Percentiles rank a stretch among this genome's conserved stretches.
phyloP scores from a whole-genome alignment of 2,329 filamentous ascomycete species.

The Mariannaea elegans region DNA sequence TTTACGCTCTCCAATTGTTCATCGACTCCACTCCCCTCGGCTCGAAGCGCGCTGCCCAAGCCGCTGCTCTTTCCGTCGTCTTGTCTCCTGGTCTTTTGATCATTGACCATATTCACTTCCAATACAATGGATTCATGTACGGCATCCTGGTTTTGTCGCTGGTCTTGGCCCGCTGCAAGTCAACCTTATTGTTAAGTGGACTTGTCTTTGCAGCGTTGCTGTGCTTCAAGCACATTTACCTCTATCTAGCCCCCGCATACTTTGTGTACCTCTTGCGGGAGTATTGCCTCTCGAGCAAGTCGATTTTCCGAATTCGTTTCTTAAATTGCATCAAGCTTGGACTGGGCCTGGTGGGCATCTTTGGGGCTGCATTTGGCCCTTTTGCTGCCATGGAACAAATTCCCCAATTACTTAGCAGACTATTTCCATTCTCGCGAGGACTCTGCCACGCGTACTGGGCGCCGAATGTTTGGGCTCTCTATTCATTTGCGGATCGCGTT shows the following conservation, averaged over 20 bases:
- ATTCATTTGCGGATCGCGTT: constrained; percentile 87
- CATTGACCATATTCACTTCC: constrained; percentile 98
- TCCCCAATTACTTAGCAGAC: constrained; percentile 80
- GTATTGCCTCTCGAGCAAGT: constrained; percentile 85
- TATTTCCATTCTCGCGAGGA: constrained; percentile 94
- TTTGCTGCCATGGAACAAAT: constrained; percentile 86
- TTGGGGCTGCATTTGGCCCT: constrained; percentile 86
- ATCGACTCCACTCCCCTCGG: constrained; percentile 73
- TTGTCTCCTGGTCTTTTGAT: constrained; percentile 93
- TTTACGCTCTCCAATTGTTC: constrained; percentile 84
- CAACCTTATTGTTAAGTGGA: constrained; percentile 80
- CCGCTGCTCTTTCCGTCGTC: constrained; percentile 86
- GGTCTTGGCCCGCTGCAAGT: constrained; percentile 79
- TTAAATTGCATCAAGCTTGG: constrained; percentile 87
- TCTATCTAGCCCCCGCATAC: constrained; percentile 95
- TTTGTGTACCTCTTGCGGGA: constrained; percentile 90
- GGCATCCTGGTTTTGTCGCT: constrained; percentile 88
- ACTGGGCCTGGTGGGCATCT: constrained; percentile 73
- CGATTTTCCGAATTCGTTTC: constrained; percentile 78
- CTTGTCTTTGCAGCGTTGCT: constrained; percentile 84
- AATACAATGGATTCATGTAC: constrained; percentile 98
- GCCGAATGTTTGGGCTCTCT: constrained; percentile 95
- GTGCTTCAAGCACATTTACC: constrained; percentile 98
- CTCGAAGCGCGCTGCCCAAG: constrained; percentile 81
- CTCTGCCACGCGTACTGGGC: constrained; percentile 99